phyloP scores from a whole-genome alignment of 1,284 basidiomycete species.

The Thelephora terrestris region DNA sequence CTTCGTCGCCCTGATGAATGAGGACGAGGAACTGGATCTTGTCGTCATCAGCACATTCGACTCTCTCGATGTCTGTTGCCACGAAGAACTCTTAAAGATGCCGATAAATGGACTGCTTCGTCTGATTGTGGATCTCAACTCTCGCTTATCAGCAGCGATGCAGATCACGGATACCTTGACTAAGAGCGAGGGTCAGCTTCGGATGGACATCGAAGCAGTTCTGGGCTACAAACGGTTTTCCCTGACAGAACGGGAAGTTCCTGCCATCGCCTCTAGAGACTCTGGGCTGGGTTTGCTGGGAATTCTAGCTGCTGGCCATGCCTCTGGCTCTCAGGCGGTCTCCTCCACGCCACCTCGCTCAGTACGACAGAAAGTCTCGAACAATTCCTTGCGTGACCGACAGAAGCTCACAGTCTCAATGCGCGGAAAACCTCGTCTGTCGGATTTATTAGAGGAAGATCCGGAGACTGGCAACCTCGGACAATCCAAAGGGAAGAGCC shows the following conservation, averaged over 20 bases:
- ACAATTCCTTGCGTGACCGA: neutral
- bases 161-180: neutral
- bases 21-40: neutral
- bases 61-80: neutral
- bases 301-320: neutral
- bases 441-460: too few species aligned
- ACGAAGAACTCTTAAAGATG: neutral
- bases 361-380: neutral
- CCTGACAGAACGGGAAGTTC: neutral
- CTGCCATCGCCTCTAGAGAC: neutral
- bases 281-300: too few species aligned
- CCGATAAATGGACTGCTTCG: neutral
- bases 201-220: neutral
- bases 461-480: too few species aligned
- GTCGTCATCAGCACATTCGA: neutral
- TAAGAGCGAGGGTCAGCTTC: neutral
- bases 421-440: too few species aligned
- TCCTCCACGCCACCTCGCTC: neutral
- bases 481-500: too few species aligned
- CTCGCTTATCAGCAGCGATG: neutral
- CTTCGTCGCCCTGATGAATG: slow-evolving; percentile 1
- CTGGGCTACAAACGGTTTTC: neutral
- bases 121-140: neutral
- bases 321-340: neutral
- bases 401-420: neutral